Evolutionary conservation across 306 rosid genomes (phyloP).

Genomic region (Gastrolobium villosum): DNA sequence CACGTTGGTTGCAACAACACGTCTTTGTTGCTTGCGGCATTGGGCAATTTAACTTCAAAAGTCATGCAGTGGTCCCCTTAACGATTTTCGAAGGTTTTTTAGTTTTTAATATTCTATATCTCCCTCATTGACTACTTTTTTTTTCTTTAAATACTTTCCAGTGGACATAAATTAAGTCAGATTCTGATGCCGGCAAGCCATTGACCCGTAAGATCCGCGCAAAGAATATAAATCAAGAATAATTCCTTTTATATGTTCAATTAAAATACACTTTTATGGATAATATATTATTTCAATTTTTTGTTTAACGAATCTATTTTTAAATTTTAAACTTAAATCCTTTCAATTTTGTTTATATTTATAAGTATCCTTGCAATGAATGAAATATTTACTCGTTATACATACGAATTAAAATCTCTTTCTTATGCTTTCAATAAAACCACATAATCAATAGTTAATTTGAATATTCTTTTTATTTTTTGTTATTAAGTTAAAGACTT

Average conservation of each 20-base stretch:
- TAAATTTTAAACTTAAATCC: no score
- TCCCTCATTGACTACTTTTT: not conserved
- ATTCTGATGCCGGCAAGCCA: slow-evolving; percentile 31
- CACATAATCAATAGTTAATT: not conserved
- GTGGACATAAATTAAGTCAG: not conserved
- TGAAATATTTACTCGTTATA: no score
- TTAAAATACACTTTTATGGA: no score
- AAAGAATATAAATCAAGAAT: not conserved
- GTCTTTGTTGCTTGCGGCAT: not conserved
- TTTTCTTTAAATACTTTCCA: not conserved
- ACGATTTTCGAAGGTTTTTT: not conserved
- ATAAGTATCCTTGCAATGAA: no score
- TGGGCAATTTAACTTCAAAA: slow-evolving; percentile 14
- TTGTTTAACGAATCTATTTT: no score
- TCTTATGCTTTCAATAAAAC: not conserved
- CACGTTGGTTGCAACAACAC: no score
- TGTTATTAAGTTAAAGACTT: no score
- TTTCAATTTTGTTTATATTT: no score
- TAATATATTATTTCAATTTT: not conserved
- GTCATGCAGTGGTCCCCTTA: not conserved
- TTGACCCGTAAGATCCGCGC: slow-evolving; percentile 4
- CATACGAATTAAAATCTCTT: no score
- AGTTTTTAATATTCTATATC: not conserved
- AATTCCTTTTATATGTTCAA: no score
- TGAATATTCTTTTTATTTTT: no score